Base-by-base conservation (phyloP, 2,329 filamentous ascomycete genomes). In the Dactylonectria estremocensis region DNA sequence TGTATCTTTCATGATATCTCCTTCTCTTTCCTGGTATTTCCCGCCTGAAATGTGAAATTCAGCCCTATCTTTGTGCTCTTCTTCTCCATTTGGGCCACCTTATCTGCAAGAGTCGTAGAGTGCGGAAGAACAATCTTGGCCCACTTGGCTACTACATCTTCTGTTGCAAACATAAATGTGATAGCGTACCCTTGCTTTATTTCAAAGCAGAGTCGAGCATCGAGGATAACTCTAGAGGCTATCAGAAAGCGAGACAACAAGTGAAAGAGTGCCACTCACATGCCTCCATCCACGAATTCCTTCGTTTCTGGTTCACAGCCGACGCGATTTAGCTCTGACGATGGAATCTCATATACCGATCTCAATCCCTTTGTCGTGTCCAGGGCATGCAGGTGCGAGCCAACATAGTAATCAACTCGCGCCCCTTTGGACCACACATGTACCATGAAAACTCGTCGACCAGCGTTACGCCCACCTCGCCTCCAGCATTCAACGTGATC, bases 61-160 rank as follows among this genome's bases (percentile, higher is more conserved):
- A 57, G 22, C 37, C 33, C 54, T 45, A 57, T 57, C 40, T 31
- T 57, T 57, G 33, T 33, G 22, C 22, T 57, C n/a, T 43, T 57
- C 3, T 57, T 45, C 35, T 57, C n/a, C 45, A 57, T 57, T 57
- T 43, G 14, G 16, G 37, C 54, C 18, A 57, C 20, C 24, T 57
- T 31, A 37, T 57, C 37, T 20, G 16, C 45, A 22, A 57, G 54
- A 24, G 18, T 45, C 8, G 8, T 45, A 16, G 50, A 54, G 28
- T 37, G 13, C 13, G 18, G 54, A 37, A 45, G 22, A 14, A 16
- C 24, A n/a, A 57, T 57, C 54, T 57, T 57, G 18, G 54, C 31
- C 54, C 54, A 57, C n/a, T n/a, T 43, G 16, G 22, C 54, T 45
- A 46, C 11, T n/a, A 57, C 18, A 45, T 57, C 54, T 46, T 43